phyloP scores from a whole-genome alignment of 768 basidiomycete genomes.

The Saitozyma sp. region DNA sequence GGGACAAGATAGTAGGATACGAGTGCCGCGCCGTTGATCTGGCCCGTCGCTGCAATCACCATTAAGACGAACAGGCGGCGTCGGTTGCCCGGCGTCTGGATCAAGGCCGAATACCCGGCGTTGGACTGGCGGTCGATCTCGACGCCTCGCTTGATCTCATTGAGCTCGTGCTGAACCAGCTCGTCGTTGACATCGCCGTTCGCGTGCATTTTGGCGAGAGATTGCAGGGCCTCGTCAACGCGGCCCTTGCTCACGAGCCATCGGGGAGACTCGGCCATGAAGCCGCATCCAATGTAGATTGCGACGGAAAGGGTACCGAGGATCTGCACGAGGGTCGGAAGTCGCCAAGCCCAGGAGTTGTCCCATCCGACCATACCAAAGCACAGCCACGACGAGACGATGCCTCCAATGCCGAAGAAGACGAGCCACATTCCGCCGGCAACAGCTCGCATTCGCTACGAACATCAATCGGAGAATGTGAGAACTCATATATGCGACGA shows the following conservation, averaged over 20 bases:
- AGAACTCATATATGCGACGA: too few relatives aligned
- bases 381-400: constrained; percentile 15
- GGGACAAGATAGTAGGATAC: constrained; percentile 41
- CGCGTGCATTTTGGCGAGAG: constrained; percentile 79
- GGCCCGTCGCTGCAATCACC: constrained; percentile 7
- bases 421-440: constrained; percentile 12
- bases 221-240: constrained; percentile 65
- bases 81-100: constrained; percentile 66
- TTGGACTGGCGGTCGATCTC: constrained; percentile 44
- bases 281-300: constrained; percentile 55
- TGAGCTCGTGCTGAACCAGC: constrained; percentile 31
- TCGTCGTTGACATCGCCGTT: constrained; percentile 66
- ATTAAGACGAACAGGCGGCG: constrained; percentile 6
- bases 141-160: constrained; percentile 69
- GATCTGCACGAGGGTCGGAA: constrained; percentile 31
- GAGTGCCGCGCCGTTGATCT: constrained; percentile 57
- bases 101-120: constrained; percentile 57
- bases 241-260: constrained; percentile 74
- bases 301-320: constrained; percentile 55
- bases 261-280: constrained; percentile 80
- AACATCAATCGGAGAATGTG: too few relatives aligned
- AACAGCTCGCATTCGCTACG: constrained; percentile 4
- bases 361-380: constrained; percentile 20
- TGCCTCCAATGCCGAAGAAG: constrained; percentile 17
- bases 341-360: constrained; percentile 63